A percentile compares a stretch with the other conserved stretches of the same genome.
Conservation (phyloP, 306 rosid species). For the Astragalus membranaceus region DNA sequence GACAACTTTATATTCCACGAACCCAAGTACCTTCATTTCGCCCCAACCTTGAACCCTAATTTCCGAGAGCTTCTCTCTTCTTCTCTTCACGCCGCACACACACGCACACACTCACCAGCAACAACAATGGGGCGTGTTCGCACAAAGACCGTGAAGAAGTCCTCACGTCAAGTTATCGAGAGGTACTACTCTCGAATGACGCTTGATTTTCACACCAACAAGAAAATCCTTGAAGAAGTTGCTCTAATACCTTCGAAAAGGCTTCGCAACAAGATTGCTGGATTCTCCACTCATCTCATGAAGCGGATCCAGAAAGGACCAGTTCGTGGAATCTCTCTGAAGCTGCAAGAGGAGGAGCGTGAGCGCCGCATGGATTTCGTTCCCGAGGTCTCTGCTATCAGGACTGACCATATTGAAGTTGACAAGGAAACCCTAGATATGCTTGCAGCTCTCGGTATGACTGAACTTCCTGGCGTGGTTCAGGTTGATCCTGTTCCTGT, state of each 20-base stretch:
- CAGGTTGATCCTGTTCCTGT: slow-evolving; percentile 37
- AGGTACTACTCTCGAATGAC: slow-evolving; percentile 57
- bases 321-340: slow-evolving; percentile 57
- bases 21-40: neutral
- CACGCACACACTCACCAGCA: neutral
- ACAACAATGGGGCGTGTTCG: slow-evolving; percentile 56
- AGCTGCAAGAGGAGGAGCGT: slow-evolving; percentile 67
- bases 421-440: slow-evolving; percentile 57
- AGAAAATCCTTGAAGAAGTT: slow-evolving; percentile 50
- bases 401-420: slow-evolving; percentile 38
- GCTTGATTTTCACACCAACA: slow-evolving; percentile 58
- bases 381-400: slow-evolving; percentile 49
- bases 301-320: slow-evolving; percentile 69
- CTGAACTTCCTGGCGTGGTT: slow-evolving; percentile 38
- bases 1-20: neutral
- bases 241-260: slow-evolving; percentile 55
- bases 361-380: slow-evolving; percentile 72
- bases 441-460: slow-evolving; percentile 49
- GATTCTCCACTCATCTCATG: slow-evolving; percentile 66
- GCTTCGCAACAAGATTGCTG: slow-evolving; percentile 62
- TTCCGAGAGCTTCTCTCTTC: neutral
- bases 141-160: slow-evolving; percentile 65
- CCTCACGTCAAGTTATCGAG: slow-evolving; percentile 57
- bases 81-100: neutral
- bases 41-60: neutral